Conservation (phyloP, 345 rosid species). For the Eucalyptus tenuipes region DNA sequence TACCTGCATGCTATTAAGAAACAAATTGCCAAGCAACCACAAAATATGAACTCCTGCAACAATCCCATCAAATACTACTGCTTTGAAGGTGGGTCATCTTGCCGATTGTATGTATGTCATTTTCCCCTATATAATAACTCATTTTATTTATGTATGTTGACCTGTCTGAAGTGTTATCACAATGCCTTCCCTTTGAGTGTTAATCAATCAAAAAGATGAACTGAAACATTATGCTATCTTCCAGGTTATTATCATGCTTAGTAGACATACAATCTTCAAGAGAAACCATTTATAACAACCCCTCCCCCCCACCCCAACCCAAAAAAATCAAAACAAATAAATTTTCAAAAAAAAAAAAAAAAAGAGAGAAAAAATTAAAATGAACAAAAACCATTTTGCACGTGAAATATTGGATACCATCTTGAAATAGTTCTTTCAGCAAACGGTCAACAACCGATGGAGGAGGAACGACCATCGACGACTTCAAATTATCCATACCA, state of each 20-base stretch:
- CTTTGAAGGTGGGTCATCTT: not conserved
- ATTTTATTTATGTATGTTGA: not conserved
- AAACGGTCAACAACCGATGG: slow-evolving; percentile 82
- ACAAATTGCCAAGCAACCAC: not conserved
- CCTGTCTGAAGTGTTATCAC: not conserved
- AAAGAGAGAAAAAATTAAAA: not conserved
- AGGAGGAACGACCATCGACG: slow-evolving; percentile 77
- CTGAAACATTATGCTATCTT: not conserved
- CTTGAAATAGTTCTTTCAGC: slow-evolving; percentile 84
- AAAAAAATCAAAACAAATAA: no score
- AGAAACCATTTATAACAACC: not conserved
- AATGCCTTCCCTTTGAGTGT: not conserved
- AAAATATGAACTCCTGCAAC: not conserved
- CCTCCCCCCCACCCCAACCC: not conserved
- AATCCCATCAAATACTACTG: not conserved
- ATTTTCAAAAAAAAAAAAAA: not conserved
- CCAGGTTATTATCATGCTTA: not conserved
- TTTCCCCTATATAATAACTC: not conserved
- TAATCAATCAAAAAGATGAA: not conserved
- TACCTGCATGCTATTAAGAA: not conserved
- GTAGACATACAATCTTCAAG: not conserved
- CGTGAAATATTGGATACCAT: slow-evolving; percentile 26
- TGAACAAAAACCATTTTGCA: not conserved
- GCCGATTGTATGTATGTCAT: not conserved
- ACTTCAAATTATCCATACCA: slow-evolving; percentile 48